phyloP scores from a whole-genome alignment of 768 basidiomycete genomes.

The Phanerochaete carnosa region DNA sequence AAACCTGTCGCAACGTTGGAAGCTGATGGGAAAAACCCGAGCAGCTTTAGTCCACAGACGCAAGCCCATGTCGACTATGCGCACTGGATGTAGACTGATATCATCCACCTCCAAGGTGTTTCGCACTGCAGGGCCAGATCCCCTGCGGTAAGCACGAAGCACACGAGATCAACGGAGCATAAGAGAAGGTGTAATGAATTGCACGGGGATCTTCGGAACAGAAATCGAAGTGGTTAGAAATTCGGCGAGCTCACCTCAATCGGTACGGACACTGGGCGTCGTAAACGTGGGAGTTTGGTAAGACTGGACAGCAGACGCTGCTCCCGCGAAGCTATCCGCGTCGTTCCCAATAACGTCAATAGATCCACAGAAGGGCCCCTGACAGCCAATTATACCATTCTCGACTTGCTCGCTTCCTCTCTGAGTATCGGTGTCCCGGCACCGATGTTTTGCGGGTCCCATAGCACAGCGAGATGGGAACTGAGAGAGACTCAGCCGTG shows the following conservation, averaged over 20 bases:
- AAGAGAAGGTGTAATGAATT: background rate
- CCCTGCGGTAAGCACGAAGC: background rate
- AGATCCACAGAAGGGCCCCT: background rate
- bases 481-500: too few relatives aligned
- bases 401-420: background rate
- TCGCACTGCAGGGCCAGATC: too few relatives aligned
- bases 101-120: too few relatives aligned
- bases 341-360: background rate
- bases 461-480: too few relatives aligned
- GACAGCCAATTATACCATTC: background rate
- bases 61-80: too few relatives aligned
- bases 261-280: background rate
- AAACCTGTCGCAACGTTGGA: background rate
- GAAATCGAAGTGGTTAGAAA: background rate
- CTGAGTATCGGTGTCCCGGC: background rate
- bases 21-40: background rate
- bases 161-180: background rate
- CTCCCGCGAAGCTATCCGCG: background rate
- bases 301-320: background rate
- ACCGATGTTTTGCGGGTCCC: too few relatives aligned
- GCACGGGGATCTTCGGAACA: background rate
- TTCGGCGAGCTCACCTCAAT: background rate
- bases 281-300: background rate
- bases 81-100: too few relatives aligned
- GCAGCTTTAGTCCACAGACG: background rate